Base-by-base conservation (phyloP, 2,329 filamentous ascomycete species). In the Hansfordia pulvinata region DNA sequence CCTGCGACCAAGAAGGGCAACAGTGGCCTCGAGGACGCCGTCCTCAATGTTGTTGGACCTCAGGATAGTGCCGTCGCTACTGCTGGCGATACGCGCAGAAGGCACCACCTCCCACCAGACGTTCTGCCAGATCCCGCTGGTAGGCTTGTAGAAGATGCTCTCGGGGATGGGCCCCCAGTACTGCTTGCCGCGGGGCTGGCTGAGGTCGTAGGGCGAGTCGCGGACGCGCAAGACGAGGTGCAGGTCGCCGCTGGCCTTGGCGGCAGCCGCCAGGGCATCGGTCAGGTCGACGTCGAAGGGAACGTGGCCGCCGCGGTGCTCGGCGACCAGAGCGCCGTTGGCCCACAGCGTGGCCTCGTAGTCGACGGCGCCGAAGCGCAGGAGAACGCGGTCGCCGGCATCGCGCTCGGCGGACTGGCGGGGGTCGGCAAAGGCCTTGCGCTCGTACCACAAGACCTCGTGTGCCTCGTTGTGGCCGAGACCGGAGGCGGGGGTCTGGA, bases 381-480 rank as follows among this genome's bases (percentile, higher is more conserved):
- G 43, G 3, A 74, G 34, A 0, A 71, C 45, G 1, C 54, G 52
- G 25, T 64, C 39, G 11, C 57, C 46, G 2, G 44, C 40, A 1
- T 46, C 35, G 23, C 52, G 54, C 34, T 69, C 55, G 5, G 50
- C 41, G 3, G 47, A 33, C 1, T 44, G 51, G 20, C 69, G 61
- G 26, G 64, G 49, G 35, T 75, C 69, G 1, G 38, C 36, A 27
- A 76, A 53, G 11, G 27, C 35, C n/a, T n/a, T n/a, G 6, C 65
- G 59, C 46, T 76, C 66, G 38, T 79, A 79, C 74, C 74, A 79
- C 7, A 79, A 43, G 4, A 78, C 66, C 44, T 78, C 71, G 41
- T 79, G 75, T 3, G 70, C 69, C 26, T 63, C 67, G 28, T 62
- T 62, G 18, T 75, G 63, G 32, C 66, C 58, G 35, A 78, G 67